These are phyloP conservation scores for Irpex sp. DNA, from an alignment of 1,284 basidiomycete species.

Conservation along the genomic window DNA sequence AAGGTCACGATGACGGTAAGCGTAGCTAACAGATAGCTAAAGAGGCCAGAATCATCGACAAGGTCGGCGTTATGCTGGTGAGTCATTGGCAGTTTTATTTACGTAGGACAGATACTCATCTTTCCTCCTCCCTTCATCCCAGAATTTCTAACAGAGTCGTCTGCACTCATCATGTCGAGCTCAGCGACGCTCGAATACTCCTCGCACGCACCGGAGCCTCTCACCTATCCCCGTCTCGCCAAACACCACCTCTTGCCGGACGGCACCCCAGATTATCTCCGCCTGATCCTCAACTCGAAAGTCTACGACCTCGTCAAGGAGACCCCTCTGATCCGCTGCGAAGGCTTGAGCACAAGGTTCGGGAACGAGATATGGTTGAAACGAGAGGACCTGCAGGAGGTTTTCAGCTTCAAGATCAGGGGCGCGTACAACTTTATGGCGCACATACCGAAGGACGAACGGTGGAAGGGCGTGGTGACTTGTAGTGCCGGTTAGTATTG, in stretches of 20 bases:
- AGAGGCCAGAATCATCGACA: too few species aligned
- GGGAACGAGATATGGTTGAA: constrained; percentile 97
- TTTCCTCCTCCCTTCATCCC: constrained; percentile 1
- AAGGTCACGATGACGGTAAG: too few species aligned
- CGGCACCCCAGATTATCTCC: constrained; percentile 88
- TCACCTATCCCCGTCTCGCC: constrained; percentile 64
- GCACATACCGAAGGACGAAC: constrained; percentile 80
- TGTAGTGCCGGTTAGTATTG: constrained; percentile 90
- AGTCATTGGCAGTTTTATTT: constrained; percentile 4
- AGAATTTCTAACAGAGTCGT: not conserved
- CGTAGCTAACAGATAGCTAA: too few species aligned
- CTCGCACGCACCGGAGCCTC: constrained; percentile 60
- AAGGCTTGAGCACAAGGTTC: constrained; percentile 82
- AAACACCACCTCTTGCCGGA: constrained; percentile 64
- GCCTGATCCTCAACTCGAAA: constrained; percentile 89
- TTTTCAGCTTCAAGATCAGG: constrained; percentile 98
- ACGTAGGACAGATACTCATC: not conserved
- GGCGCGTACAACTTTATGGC: constrained; percentile 99
- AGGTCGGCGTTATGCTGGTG: not conserved
- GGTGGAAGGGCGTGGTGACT: constrained; percentile 97
- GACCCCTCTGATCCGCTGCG: constrained; percentile 87
- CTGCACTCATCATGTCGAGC: constrained; percentile 24
- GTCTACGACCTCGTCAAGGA: constrained; percentile 94
- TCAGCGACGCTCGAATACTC: constrained; percentile 63
- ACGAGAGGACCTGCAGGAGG: constrained; percentile 92